Evolutionary conservation across 768 basidiomycete genomes (phyloP), one percentile per base, ranked within the genome.

Genomic region (Gautieria morchelliformis): DNA sequence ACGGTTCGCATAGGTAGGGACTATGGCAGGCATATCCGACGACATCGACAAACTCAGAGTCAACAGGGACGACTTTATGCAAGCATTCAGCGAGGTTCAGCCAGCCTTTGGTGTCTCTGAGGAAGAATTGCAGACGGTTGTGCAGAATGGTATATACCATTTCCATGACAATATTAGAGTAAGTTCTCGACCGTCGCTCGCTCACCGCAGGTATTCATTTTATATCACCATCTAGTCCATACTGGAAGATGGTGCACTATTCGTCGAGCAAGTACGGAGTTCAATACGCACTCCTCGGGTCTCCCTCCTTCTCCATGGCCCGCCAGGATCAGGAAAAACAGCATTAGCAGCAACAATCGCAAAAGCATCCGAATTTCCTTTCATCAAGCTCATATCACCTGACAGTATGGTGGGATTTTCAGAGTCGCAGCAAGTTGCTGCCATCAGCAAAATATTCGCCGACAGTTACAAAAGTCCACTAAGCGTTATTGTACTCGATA

Each of bases 41-140:
- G 93, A 99, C 68, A 84, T 98, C 52, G 94, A 96, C 70, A 85
- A 93, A 63, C 74, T 99, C 68, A 78, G 90, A 59, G 94, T 99
- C 37, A 89, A 89, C 61, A 74, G 85, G 54, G 69, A 70, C 8
- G 96, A 98, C 71, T 99, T 99, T 68, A 71, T 89, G 78, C 81
- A 81, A 65, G 96, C 95, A 0, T 72, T 99, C 50, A 87, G 92
- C 0, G 96, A 99, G 66, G 91, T 98, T 1, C 89, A 93, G 61
- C 92, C 96, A 10, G 92, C 94, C 17, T 99, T 93, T 67, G 96
- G 96, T 82, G 92, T 96, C 2, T 87, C 95, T 1, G 96, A 98
- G 70, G 94, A 95, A 69, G 95, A 99, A 72, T 75, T 99, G 17
- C 80, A 86, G 62, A 84, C 87, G 62, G 93, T 96, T 54, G 87